Evolutionary conservation across 352 stramenopile species (phyloP), one percentile per base, ranked within the genome.

Genomic region (Pythium dissotocum): DNA sequence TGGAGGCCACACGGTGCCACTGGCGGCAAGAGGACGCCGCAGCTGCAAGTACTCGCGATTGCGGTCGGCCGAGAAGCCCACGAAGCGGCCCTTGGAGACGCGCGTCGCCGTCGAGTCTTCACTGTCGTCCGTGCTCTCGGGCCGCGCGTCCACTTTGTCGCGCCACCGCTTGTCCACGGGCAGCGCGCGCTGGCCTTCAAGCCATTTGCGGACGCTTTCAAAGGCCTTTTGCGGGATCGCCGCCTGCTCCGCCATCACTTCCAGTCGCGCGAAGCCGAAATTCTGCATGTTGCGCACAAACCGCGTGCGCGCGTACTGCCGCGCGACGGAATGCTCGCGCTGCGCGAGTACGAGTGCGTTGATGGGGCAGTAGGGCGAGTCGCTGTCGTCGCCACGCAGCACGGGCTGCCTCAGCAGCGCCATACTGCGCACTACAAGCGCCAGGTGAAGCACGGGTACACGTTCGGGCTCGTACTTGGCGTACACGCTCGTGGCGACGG

Each of bases 21-120:
- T 93, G 8, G 61, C 60, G 0, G 79, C 78, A 36, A 95, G 78
- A 21, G 85, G 85, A 0, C 82, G 76, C 0, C 87, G 83, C 33
- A 95, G 61, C 53, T 95, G 87, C 65, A 95, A 61, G 67, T 93
- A 95, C 59, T 95, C 83, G 57, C 85, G 82, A 63, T 89, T 93
- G 10, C 75, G 79, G 57, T 95, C 87, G 6, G 66, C 61, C 28
- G 76, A 88, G 53, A 93, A 95, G 32, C 87, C 87, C 24, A 95
- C 85, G 61, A 82, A 89, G 0, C 87, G 76, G 30, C 87, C 87
- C 59, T 79, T 76, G 1, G 85, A 93, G 16, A 92, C 79, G 4
- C 74, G 66, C 0, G 83, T 74, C 4, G 67, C 46, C 5, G 33
- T 65, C 21, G 49, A 2, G n/a, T 67, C 59, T 54, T 90, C 54